phyloP scores from a whole-genome alignment of 495 filamentous ascomycete species.

The Hapsidospora chrysogenum region DNA sequence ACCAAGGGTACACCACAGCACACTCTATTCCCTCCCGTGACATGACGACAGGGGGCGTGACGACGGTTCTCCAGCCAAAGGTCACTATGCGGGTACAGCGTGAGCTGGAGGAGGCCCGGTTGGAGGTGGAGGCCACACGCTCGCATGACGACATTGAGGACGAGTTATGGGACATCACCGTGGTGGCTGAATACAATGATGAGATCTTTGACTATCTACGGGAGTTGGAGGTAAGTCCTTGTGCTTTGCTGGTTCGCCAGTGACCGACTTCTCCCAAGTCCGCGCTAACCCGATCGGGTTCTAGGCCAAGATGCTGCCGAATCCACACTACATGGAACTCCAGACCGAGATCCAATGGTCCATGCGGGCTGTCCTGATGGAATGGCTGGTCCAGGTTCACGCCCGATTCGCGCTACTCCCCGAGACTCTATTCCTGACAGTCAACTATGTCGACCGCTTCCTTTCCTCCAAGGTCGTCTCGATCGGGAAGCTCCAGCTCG shows the following conservation, averaged over 20 bases:
- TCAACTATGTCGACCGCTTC: constrained; percentile 96
- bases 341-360: constrained; percentile 98
- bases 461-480: constrained; percentile 90
- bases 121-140: constrained; percentile 42
- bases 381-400: constrained; percentile 96
- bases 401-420: constrained; percentile 78
- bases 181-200: constrained; percentile 92
- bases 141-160: constrained; percentile 53
- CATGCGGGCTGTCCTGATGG: constrained; percentile 93
- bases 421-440: constrained; percentile 83
- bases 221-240: constrained; percentile 60
- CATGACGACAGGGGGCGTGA: constrained; percentile 56
- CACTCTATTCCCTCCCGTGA: constrained; percentile 59
- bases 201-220: constrained; percentile 92
- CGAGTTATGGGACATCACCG: constrained; percentile 84
- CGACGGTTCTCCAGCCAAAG: constrained; percentile 57
- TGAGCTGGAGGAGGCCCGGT: constrained; percentile 54
- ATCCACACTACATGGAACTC: constrained; percentile 87
- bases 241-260: neutral
- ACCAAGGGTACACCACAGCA: constrained; percentile 64
- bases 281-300: no score
- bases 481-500: constrained; percentile 84
- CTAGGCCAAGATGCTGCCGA: constrained; percentile 72
- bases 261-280: constrained; percentile 7
- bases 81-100: constrained; percentile 40